Conservation (phyloP, 2,329 filamentous ascomycete species). For the Aspergillus awamori region DNA sequence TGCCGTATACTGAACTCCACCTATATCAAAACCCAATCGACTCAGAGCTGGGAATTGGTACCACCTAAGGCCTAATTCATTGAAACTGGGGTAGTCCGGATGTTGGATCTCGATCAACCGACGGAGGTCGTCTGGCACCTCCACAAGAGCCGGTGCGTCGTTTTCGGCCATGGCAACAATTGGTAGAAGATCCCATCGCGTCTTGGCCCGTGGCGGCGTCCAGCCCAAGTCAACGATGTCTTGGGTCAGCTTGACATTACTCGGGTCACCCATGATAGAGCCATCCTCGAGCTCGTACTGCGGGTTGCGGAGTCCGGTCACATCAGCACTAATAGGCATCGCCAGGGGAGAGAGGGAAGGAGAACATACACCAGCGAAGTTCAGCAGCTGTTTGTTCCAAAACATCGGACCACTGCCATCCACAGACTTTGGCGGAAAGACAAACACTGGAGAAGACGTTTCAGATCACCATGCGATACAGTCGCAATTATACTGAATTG, state of each 20-base stretch:
- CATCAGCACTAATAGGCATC: too few species aligned
- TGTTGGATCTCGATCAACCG: not conserved
- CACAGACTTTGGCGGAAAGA: not conserved
- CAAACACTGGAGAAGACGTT: not conserved
- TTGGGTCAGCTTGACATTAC: conserved; percentile 6
- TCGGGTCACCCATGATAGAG: conserved; percentile 4
- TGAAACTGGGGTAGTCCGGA: not conserved
- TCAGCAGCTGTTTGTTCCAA: conserved; percentile 4
- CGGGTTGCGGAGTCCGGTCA: too few species aligned
- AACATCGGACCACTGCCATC: conserved; percentile 4
- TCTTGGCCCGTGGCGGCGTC: not conserved
- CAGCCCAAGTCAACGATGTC: conserved; percentile 6
- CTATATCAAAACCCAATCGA: conserved; percentile 7
- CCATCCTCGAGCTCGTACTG: conserved; percentile 3
- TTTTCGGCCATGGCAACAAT: conserved; percentile 9
- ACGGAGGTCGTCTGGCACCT: not conserved
- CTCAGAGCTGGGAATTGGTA: conserved; percentile 9
- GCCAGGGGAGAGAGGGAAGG: not conserved
- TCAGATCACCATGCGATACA: not conserved
- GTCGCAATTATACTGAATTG: too few species aligned
- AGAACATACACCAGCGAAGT: conserved; percentile 6
- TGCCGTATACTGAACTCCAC: conserved; percentile 6
- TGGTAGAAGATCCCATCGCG: conserved; percentile 4
- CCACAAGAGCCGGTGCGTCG: conserved; percentile 2
- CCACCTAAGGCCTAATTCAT: not conserved